phyloP scores from a whole-genome alignment of 2,329 filamentous ascomycete genomes.

The Exophiala sp. region DNA sequence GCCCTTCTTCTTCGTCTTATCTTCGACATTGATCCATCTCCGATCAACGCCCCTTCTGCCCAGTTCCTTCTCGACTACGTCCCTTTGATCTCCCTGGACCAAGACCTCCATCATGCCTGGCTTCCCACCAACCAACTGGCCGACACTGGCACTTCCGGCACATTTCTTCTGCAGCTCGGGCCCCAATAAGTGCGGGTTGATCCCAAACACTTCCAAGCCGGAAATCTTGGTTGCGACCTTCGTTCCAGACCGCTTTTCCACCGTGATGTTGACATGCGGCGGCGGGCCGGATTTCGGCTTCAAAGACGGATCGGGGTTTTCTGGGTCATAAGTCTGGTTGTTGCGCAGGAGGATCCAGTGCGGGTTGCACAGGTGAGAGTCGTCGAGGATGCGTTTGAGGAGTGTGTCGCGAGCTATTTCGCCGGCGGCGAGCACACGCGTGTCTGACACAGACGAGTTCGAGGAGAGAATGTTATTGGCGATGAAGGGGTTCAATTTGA shows the following conservation, averaged over 20 bases:
- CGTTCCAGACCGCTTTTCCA: conserved; percentile 61
- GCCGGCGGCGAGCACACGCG: conserved; percentile 52
- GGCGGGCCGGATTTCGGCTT: conserved; percentile 58
- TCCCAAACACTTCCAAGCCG: conserved; percentile 56
- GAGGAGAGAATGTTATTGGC: conserved; percentile 57
- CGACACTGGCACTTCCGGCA: conserved; percentile 61
- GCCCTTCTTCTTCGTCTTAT: conserved; percentile 61
- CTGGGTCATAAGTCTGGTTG: conserved; percentile 34
- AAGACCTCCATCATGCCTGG: conserved; percentile 61
- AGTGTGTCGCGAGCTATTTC: conserved; percentile 56
- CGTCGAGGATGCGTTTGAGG: conserved; percentile 52
- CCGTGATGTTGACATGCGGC: conserved; percentile 54
- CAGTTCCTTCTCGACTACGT: conserved; percentile 55
- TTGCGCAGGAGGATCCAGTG: conserved; percentile 54
- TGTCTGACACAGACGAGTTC: conserved; percentile 47
- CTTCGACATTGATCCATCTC: conserved; percentile 58
- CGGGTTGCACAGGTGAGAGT: conserved; percentile 44
- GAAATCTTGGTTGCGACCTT: conserved; percentile 60
- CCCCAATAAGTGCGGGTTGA: conserved; percentile 54
- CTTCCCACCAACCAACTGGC: conserved; percentile 56
- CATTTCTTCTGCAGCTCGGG: conserved; percentile 63
- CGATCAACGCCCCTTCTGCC: conserved; percentile 53
- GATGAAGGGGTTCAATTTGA: conserved; percentile 57
- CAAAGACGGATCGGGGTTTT: conserved; percentile 32
- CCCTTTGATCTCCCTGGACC: conserved; percentile 61